Evolutionary conservation across 2,329 filamentous ascomycete genomes (phyloP).

Genomic region (Endocalyx cinctus): DNA sequence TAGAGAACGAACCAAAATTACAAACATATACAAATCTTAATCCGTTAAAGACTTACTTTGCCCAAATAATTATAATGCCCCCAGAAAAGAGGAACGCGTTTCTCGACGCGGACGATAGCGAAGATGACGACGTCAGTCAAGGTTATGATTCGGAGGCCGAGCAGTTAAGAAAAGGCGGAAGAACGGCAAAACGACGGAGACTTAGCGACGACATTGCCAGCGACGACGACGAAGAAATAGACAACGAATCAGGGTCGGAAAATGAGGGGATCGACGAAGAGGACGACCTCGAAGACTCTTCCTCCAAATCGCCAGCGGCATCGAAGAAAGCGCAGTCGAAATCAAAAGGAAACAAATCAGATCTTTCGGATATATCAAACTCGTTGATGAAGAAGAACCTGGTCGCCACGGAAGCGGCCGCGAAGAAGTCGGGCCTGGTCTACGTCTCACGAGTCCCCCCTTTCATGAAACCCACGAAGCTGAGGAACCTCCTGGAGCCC

Average conservation of each 20-base stretch:
- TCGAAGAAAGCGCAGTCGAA: slow-evolving; percentile 9
- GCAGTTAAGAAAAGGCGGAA: slow-evolving; percentile 61
- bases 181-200: slow-evolving; percentile 49
- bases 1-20: neutral
- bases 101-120: slow-evolving; percentile 57
- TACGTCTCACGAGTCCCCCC: slow-evolving; percentile 82
- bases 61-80: slow-evolving; percentile 45
- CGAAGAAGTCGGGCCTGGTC: slow-evolving; percentile 72
- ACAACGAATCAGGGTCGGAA: slow-evolving; percentile 27
- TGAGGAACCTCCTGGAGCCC: slow-evolving; percentile 68
- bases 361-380: slow-evolving; percentile 46
- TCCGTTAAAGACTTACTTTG: too few relatives aligned
- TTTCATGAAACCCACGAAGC: slow-evolving; percentile 80
- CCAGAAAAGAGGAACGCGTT: slow-evolving; percentile 69
- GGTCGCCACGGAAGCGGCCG: slow-evolving; percentile 57
- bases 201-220: slow-evolving; percentile 20
- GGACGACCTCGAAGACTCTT: slow-evolving; percentile 8
- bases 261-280: slow-evolving; percentile 21
- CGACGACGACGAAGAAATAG: slow-evolving; percentile 25
- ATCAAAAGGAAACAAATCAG: slow-evolving; percentile 21
- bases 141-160: slow-evolving; percentile 65
- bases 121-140: slow-evolving; percentile 51
- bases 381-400: slow-evolving; percentile 64
- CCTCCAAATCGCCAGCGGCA: slow-evolving; percentile 13
- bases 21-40: neutral